phyloP scores from a whole-genome alignment of 2,329 filamentous ascomycete genomes.

The Celoporthe dispersa region DNA sequence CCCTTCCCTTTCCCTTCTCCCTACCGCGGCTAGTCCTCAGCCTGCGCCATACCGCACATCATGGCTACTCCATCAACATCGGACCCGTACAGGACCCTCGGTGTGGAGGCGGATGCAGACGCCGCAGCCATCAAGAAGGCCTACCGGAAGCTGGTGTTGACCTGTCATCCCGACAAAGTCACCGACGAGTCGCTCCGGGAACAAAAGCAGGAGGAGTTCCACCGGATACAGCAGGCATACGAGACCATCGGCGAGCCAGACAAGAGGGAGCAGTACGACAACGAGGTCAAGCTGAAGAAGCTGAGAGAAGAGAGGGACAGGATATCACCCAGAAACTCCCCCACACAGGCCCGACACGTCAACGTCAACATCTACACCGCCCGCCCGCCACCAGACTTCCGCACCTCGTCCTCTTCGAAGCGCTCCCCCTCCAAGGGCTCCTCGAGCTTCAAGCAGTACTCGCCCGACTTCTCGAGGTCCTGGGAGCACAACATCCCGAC shows the following conservation, averaged over 20 bases:
- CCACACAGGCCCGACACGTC: constrained; percentile 40
- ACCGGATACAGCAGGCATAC: constrained; percentile 90
- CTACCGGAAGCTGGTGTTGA: constrained; percentile 84
- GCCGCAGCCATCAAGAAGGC: constrained; percentile 74
- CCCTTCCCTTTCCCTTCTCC: not conserved
- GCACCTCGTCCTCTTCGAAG: constrained; percentile 35
- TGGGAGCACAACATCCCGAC: constrained; percentile 53
- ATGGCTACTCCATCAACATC: constrained; percentile 57
- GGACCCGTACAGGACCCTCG: constrained; percentile 81
- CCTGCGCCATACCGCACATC: constrained; percentile 32
- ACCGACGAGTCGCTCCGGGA: constrained; percentile 77
- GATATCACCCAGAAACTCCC: constrained; percentile 48
- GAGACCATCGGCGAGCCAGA: constrained; percentile 83
- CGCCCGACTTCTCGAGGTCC: constrained; percentile 42
- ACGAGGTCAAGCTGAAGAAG: constrained; percentile 69
- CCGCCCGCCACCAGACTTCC: constrained; percentile 48
- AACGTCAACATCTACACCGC: constrained; percentile 55
- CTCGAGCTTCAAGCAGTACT: constrained; percentile 40
- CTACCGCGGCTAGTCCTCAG: constrained; percentile 18
- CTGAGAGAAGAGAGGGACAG: constrained; percentile 59
- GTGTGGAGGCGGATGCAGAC: constrained; percentile 73
- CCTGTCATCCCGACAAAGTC: constrained; percentile 91
- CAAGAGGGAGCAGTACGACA: constrained; percentile 77
- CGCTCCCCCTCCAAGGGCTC: constrained; percentile 34
- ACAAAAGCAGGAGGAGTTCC: constrained; percentile 84